Evolutionary conservation across 805 yeast species (phyloP).

Genomic region (Yarrowia keelungensis): DNA sequence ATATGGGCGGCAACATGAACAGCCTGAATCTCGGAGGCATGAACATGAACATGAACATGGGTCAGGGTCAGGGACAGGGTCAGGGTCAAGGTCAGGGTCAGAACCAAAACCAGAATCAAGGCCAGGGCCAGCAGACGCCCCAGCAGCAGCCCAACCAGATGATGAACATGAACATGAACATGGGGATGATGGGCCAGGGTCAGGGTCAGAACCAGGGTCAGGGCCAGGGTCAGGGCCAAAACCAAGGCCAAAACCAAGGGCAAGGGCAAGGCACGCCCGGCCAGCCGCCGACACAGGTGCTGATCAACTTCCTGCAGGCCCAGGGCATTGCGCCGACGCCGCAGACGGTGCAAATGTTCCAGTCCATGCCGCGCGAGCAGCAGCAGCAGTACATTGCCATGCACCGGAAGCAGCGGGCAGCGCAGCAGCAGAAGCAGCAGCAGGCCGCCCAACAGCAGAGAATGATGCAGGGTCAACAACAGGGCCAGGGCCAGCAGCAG

Average conservation of each 20-base stretch:
- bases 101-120: slow-evolving; percentile 33
- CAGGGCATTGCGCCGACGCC: slow-evolving; percentile 37
- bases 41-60: slow-evolving; percentile 33
- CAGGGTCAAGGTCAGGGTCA: slow-evolving; percentile 41
- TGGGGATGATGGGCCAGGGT: slow-evolving; percentile 31
- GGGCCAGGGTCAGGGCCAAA: slow-evolving; percentile 39
- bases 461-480: slow-evolving; percentile 46
- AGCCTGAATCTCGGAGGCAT: slow-evolving; percentile 15
- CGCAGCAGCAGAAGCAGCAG: slow-evolving; percentile 42
- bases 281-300: slow-evolving; percentile 6
- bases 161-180: slow-evolving; percentile 23
- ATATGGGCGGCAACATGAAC: slow-evolving; percentile 38
- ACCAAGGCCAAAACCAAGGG: slow-evolving; percentile 43
- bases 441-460: slow-evolving; percentile 41
- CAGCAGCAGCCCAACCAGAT: slow-evolving; percentile 36
- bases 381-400: slow-evolving; percentile 42
- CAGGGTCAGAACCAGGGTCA: not conserved
- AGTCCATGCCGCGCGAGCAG: slow-evolving; percentile 43
- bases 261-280: slow-evolving; percentile 2
- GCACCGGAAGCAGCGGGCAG: slow-evolving; percentile 42
- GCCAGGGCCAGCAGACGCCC: not conserved
- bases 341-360: slow-evolving; percentile 40
- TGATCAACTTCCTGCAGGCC: slow-evolving; percentile 33
- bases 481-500: slow-evolving; percentile 40
- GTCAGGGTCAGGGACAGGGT: slow-evolving; percentile 36